Percentiles rank a stretch among this genome's conserved stretches.
These are phyloP conservation scores for Talaromyces sp. DNA, from an alignment of 2,329 filamentous ascomycete species.

Conservation along the genomic window DNA sequence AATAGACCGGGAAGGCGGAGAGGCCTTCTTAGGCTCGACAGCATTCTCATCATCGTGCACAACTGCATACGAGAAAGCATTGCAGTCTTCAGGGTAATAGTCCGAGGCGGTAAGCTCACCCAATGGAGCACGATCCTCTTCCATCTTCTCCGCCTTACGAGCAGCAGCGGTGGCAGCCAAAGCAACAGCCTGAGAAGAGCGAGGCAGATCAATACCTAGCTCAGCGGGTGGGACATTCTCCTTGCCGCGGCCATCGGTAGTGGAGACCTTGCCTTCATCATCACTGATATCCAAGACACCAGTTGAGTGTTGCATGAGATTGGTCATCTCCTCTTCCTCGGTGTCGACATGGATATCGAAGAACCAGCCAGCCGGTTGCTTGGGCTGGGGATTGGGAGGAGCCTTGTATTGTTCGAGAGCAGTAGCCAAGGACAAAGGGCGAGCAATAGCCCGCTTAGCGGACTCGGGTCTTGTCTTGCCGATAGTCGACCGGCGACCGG, in stretches of 20 bases:
- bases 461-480: constrained; percentile 71
- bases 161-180: constrained; percentile 26
- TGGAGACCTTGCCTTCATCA: constrained; percentile 67
- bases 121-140: constrained; percentile 68
- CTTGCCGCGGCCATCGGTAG: constrained; percentile 70
- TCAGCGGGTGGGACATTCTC: constrained; percentile 82
- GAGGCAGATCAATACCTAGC: constrained; percentile 63
- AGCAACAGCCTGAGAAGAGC: constrained; percentile 22
- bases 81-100: constrained; percentile 68
- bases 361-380: constrained; percentile 66
- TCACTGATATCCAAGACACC: constrained; percentile 85
- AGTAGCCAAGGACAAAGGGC: constrained; percentile 81
- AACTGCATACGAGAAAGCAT: constrained; percentile 64
- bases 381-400: constrained; percentile 52
- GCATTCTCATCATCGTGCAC: constrained; percentile 57
- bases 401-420: constrained; percentile 64
- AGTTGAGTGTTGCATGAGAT: constrained; percentile 88
- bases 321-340: constrained; percentile 85
- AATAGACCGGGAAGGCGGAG: constrained; percentile 19
- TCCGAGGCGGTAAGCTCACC: constrained; percentile 69
- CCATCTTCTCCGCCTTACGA: constrained; percentile 58
- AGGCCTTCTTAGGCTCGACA: neutral
- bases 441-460: constrained; percentile 48
- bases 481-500: constrained; percentile 67
- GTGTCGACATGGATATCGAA: constrained; percentile 96